Evolutionary conservation across 176 grass and related monocot genomes (phyloP), one percentile per base, ranked within the genome.

Genomic region (Zoysia japonica): DNA sequence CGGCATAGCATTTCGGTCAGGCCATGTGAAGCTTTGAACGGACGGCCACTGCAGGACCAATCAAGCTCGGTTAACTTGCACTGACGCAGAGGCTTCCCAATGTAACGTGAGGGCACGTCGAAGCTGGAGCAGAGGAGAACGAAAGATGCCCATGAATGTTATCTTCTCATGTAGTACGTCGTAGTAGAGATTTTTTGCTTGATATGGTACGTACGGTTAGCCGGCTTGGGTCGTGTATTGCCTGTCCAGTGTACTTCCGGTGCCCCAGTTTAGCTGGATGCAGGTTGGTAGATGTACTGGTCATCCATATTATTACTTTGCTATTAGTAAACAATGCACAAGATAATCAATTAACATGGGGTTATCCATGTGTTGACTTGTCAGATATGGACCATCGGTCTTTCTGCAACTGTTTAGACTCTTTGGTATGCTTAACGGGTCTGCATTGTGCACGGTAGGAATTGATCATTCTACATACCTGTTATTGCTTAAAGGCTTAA

Each of bases 21-120:
- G 70, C 84, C 84, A 86, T 86, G 84, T 75, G 84, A 80, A 80
- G 36, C 84, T 80, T 73, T 67, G 61, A 67, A 74, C 76, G 52
- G 59, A 36, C 20, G 56, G 71, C 41, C 71, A 49, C 51, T 38
- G 62, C 41, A 59, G 5, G 64, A 37, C 47, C 43, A 61, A 61
- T 36, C 66, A 57, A 57, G 52, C 65, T 68, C 3, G 51, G 53
- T 70, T 80, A 57, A 70, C 59, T 57, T 36, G 53, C 78, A 56
- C 71, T 41, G 39, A n/a, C n/a, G 10, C 17, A 68, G 9, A 28
- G 49, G 38, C 77, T 68, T 67, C 12, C 65, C n/a, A 10, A 13
- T 68, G 50, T 36, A 35, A 68, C 81, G 81, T 83, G 81, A 35
- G 53, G 54, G 72, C 81, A 83, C 81, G 81, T 83, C 64, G 72